Conservation (phyloP, 306 rosid species). For the Prunus salicina region DNA sequence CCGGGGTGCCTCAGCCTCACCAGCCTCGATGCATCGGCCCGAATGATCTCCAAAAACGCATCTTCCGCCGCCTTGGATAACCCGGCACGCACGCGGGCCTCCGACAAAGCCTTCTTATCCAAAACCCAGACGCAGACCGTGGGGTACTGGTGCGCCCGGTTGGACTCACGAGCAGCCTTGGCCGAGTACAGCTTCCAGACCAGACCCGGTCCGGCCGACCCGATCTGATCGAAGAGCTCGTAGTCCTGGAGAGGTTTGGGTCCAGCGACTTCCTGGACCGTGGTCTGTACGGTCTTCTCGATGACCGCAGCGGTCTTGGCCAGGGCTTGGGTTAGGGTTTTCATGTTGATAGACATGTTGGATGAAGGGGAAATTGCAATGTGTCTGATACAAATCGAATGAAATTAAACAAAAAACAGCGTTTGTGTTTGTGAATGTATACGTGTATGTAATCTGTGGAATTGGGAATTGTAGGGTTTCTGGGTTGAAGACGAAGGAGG, state of each 20-base stretch:
- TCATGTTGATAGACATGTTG: conserved; percentile 84
- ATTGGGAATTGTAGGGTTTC: conserved; percentile 20
- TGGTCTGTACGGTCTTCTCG: conserved; percentile 82
- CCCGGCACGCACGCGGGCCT: conserved; percentile 70
- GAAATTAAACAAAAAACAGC: background rate
- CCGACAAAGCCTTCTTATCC: conserved; percentile 73
- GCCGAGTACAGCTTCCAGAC: conserved; percentile 84
- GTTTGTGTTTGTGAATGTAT: background rate
- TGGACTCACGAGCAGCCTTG: conserved; percentile 70
- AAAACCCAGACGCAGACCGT: conserved; percentile 87
- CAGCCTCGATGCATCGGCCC: conserved; percentile 78
- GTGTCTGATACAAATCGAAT: background rate
- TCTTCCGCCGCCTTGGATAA: conserved; percentile 80
- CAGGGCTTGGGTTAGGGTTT: conserved; percentile 92
- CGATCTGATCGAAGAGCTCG: conserved; percentile 93
- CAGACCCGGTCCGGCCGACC: conserved; percentile 83
- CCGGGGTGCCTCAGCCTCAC: conserved; percentile 91
- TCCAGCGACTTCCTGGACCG: conserved; percentile 98
- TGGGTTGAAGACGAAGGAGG: background rate
- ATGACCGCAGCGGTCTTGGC: conserved; percentile 97
- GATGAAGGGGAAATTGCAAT: conserved; percentile 4
- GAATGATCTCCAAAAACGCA: conserved; percentile 70
- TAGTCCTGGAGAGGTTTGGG: conserved; percentile 92
- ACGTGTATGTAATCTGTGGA: background rate
- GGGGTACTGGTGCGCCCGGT: conserved; percentile 83